These are phyloP conservation scores for Danielia reshetovae DNA, from an alignment of 805 yeast genomes.

Conservation along the genomic window DNA sequence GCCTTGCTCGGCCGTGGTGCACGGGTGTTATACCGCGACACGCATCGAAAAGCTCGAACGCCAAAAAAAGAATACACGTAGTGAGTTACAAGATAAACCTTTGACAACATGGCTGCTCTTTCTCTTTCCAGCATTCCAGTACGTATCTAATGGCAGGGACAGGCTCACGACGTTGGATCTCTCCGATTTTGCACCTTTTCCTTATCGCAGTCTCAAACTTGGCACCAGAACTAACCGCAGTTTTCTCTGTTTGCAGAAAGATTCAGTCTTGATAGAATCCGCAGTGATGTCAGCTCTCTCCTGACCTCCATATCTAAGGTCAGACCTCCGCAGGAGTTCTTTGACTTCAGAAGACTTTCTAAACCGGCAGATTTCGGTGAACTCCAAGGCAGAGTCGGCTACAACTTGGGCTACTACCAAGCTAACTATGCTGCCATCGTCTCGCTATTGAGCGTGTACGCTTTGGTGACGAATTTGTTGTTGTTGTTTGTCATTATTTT, in stretches of 20 bases:
- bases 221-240: conserved; percentile 12
- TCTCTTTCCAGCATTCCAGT: conserved; percentile 39
- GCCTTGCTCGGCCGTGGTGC: too few relatives aligned
- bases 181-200: conserved; percentile 2
- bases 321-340: conserved; percentile 90
- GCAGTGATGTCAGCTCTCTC: conserved; percentile 35
- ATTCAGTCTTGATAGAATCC: conserved; percentile 22
- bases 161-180: too few relatives aligned
- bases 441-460: conserved; percentile 70
- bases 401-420: conserved; percentile 81
- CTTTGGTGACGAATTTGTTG: conserved; percentile 80
- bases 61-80: too few relatives aligned
- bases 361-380: conserved; percentile 90
- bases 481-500: conserved; percentile 76
- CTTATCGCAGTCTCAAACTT: too few relatives aligned
- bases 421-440: conserved; percentile 81
- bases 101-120: conserved; percentile 30
- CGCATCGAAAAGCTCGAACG: too few relatives aligned
- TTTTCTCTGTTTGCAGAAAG: conserved; percentile 18
- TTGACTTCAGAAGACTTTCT: conserved; percentile 83
- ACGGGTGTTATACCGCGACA: too few relatives aligned
- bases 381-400: conserved; percentile 81
- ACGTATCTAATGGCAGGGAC: conserved; percentile 25
- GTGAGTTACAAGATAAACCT: too few relatives aligned
- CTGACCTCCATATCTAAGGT: conserved; percentile 66